phyloP scores from a whole-genome alignment of 441 rosid species.

The Adansonia madagascariensis region DNA sequence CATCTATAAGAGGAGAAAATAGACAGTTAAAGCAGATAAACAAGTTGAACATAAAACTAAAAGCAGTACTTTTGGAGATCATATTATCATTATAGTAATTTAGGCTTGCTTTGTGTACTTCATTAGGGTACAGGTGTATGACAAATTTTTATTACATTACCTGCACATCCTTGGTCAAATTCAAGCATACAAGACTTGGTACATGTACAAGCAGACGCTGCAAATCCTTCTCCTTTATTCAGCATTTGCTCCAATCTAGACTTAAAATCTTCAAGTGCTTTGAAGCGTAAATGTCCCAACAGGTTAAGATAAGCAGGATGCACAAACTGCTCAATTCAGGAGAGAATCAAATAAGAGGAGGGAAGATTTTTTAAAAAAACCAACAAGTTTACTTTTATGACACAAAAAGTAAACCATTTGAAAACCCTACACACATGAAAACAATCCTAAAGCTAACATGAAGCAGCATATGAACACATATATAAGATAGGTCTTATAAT shows the following conservation, averaged over 20 bases:
- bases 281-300: constrained; percentile 62
- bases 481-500: neutral
- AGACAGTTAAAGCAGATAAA: constrained; percentile 8
- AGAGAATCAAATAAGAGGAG: constrained; percentile 16
- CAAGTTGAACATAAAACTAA: constrained; percentile 2
- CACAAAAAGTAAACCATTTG: neutral
- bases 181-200: constrained; percentile 50
- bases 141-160: constrained; percentile 37
- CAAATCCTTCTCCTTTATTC: constrained; percentile 62
- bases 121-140: neutral
- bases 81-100: neutral
- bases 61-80: neutral
- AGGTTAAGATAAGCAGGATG: constrained; percentile 56
- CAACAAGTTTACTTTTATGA: neutral
- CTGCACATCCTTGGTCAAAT: constrained; percentile 71
- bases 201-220: constrained; percentile 60
- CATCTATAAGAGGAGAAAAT: constrained; percentile 49
- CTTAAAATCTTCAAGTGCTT: constrained; percentile 64
- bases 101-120: neutral
- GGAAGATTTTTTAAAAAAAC: neutral
- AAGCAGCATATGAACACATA: neutral
- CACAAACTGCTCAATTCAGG: constrained; percentile 50
- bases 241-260: constrained; percentile 51
- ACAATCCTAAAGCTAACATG: constrained; percentile 9
- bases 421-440: neutral